Base-by-base conservation (phyloP, 257 asterid genomes). In the Solanum gracilifrons region DNA sequence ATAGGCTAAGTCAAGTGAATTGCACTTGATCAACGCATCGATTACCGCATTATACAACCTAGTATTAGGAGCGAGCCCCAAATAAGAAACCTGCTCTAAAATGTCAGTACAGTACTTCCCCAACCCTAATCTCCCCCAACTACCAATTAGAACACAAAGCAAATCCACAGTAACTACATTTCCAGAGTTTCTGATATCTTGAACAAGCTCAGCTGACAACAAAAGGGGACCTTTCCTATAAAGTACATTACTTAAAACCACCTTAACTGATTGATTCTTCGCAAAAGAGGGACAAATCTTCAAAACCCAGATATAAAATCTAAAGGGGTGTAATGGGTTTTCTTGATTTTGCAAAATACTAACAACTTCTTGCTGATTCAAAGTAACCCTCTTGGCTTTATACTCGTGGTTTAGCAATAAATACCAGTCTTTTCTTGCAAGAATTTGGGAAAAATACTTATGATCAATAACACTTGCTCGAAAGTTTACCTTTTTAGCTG, bases 61-160 rank as follows among this genome's bases (percentile, higher is more conserved):
- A 41, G 98, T 95, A 82, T 90, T 97, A 8, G 98, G 95, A 88
- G 71, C 84, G 43, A 97, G 92, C 75, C 95, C 98, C 88, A 95
- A 88, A 93, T 94, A 97, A 16, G 99, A 94, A 83, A 95, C 89
- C 92, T 97, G 99, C 89, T 95, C 97, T 46, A 95, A 94, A 88
- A 97, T 94, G 88, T 94, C 95, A 48, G 93, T 90, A 87, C 97
- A 93, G 83, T 97, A 95, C 94, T 94, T 95, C 3, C 96, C 96
- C 80, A 97, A 90, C 87, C 98, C 99, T 87, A 97, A 89, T 51
- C 98, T 94, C 23, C 98, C 99, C 99, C 99, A 97, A 89, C 98
- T 94, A 66, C 94, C 94, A 80, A 97, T 92, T 87, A 97, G 87
- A 77, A 91, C 90, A 84, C 94, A 97, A 27, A 97, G 91, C 90